Conservation (phyloP, 139 green algal genomes). For the Chlorella sp. region DNA sequence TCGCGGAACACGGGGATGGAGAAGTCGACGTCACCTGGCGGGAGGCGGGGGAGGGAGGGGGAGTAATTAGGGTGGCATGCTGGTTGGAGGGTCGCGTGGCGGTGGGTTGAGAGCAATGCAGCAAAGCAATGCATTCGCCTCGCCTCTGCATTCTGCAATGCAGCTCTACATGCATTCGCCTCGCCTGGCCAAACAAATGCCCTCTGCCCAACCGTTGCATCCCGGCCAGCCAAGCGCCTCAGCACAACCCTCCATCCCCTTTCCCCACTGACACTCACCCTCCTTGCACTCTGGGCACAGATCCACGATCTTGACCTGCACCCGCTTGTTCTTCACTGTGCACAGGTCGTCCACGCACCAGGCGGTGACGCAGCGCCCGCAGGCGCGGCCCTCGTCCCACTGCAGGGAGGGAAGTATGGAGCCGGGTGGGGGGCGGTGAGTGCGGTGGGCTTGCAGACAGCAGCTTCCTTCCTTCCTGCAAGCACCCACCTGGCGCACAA, state of each 20-base stretch:
- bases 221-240: background rate
- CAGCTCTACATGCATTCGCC: too few relatives aligned
- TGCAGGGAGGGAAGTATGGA: background rate
- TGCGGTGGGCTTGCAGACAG: too few relatives aligned
- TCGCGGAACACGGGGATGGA: slow-evolving; percentile 30
- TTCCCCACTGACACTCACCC: background rate
- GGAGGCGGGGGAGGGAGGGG: background rate
- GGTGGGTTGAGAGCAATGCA: background rate
- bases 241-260: background rate
- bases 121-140: background rate
- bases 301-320: slow-evolving; percentile 16
- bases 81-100: background rate
- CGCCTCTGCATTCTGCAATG: background rate
- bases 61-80: background rate
- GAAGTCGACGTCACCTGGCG: slow-evolving; percentile 34
- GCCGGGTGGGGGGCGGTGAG: background rate
- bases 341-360: slow-evolving; percentile 32
- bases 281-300: slow-evolving; percentile 32
- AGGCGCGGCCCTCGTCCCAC: slow-evolving; percentile 23
- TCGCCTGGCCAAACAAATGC: too few relatives aligned
- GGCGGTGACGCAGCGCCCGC: slow-evolving; percentile 21
- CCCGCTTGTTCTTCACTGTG: background rate
- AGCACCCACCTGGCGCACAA: too few relatives aligned
- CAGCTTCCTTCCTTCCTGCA: too few relatives aligned
- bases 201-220: background rate